Percentiles rank a stretch among this genome's conserved stretches.
Evolutionary conservation across 1,284 basidiomycete species (phyloP).

Genomic region (Blastosporella zonata): DNA sequence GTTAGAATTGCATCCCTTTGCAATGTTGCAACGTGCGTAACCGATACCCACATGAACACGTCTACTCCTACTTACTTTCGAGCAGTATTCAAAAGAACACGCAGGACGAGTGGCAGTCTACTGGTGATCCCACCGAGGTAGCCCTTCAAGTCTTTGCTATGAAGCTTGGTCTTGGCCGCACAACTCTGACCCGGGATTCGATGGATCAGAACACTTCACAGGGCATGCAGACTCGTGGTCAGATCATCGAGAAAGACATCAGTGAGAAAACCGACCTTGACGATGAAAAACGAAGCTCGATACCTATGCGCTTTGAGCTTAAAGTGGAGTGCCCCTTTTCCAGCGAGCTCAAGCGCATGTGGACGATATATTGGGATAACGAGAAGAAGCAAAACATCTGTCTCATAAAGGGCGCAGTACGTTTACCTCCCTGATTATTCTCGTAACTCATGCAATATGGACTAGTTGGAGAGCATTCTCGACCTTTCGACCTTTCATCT

Average conservation of each 20-base stretch:
- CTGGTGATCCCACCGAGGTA: slow-evolving; percentile 68
- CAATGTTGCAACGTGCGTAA: slow-evolving; percentile 34
- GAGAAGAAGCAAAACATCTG: slow-evolving; percentile 27
- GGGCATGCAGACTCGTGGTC: slow-evolving; percentile 22
- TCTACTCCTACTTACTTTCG: not conserved
- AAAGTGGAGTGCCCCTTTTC: slow-evolving; percentile 54
- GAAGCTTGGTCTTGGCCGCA: slow-evolving; percentile 35
- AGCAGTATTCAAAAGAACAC: slow-evolving; percentile 32
- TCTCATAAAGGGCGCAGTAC: slow-evolving; percentile 60
- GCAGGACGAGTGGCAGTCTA: slow-evolving; percentile 57
- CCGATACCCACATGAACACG: not conserved
- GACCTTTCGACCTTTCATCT: slow-evolving; percentile 41
- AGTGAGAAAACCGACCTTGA: slow-evolving; percentile 12
- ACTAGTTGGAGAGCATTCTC: slow-evolving; percentile 49
- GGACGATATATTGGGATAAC: slow-evolving; percentile 34
- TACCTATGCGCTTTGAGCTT: slow-evolving; percentile 27
- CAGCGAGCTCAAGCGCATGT: slow-evolving; percentile 63
- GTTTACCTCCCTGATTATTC: slow-evolving; percentile 10
- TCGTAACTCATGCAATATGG: not conserved
- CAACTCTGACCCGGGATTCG: slow-evolving; percentile 24
- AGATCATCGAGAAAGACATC: slow-evolving; percentile 24
- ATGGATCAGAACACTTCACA: slow-evolving; percentile 19
- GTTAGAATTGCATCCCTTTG: slow-evolving; percentile 32
- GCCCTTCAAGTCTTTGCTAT: slow-evolving; percentile 66
- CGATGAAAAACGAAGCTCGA: slow-evolving; percentile 14